A percentile compares a stretch with the other conserved stretches of the same genome.
Evolutionary conservation across 371 early-diverging fungal genomes (phyloP).

Genomic region (Mucor racemosus): DNA sequence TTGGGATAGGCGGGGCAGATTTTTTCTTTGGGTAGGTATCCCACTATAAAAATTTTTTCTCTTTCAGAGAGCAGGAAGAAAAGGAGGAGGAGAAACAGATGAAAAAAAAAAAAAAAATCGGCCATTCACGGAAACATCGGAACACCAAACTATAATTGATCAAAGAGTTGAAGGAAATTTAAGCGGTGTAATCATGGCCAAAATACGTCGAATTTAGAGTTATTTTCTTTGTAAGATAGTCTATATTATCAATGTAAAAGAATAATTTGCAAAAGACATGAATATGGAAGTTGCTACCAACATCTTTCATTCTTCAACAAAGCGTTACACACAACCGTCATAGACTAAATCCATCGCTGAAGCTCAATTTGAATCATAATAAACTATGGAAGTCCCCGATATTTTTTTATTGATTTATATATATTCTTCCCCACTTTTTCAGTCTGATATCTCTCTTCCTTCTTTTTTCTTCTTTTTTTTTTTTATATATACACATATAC

Average conservation of each 20-base stretch:
- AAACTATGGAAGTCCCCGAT: neutral
- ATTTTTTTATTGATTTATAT: constrained; percentile 6
- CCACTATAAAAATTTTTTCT: neutral
- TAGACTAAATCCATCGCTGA: constrained; percentile 23
- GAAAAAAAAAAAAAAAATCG: constrained; percentile 10
- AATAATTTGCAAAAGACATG: neutral
- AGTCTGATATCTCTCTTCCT: constrained; percentile 1
- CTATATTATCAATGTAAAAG: constrained; percentile 15
- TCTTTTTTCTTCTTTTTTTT: constrained; percentile 9
- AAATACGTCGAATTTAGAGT: constrained; percentile 31
- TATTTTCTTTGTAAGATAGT: constrained; percentile 16
- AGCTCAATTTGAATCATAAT: constrained; percentile 33
- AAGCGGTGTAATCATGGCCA: neutral
- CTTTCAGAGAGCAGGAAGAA: no score
- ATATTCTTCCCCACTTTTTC: constrained; percentile 14
- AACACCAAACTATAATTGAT: constrained; percentile 23
- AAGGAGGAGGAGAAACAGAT: neutral
- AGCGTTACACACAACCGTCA: constrained; percentile 27
- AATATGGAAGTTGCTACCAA: neutral
- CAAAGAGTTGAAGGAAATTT: neutral
- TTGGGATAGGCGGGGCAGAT: neutral
- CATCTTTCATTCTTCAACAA: neutral
- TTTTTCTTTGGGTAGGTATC: neutral
- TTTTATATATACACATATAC: neutral
- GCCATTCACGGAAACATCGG: constrained; percentile 38